Evolutionary conservation across 2,329 filamentous ascomycete genomes (phyloP), one percentile per base, ranked within the genome.

Genomic region (Epichloe uncinata): DNA sequence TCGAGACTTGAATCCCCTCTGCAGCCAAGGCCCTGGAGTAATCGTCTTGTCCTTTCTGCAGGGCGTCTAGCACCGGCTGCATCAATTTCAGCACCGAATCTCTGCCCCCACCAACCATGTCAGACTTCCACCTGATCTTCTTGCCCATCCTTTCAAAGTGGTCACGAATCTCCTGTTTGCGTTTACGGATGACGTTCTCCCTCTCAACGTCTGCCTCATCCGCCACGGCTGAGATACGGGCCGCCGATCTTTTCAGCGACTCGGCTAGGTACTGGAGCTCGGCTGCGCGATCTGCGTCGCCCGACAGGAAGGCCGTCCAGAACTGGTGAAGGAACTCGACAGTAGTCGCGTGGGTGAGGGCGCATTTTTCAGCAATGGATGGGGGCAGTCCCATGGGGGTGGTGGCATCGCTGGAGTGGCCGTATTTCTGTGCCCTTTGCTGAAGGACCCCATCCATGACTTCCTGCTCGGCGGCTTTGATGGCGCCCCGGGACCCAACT

Each of bases 251-350:
- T 52, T 80, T 78, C 13, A 98, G 74, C 9, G 89, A 91, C 63
- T 95, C 87, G 7, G 85, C 82, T 44, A 96, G 75, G 54, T 86
- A 88, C 6, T 82, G 81, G 13, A 96, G 75, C 66, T 98, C 91
- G 41, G 75, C 75, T 0, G 87, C 87, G 35, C 87, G 82, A 52
- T 87, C 83, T 1, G 86, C 70, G 61, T 96, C 87, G 13, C 90
- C 91, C 0, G 90, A 96, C 26, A 95, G 75, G 61, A 95, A 98
- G 0, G 90, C 82, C 35, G 80, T 78, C 91, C 91, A 98, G 70
- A 98, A 98, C 65, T 97, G 94, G 59, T 91, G 87, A n/a, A 98
- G 72, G 60, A 97, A 98, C 62, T 98, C 93, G 37, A 87, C 84
- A 0, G 88, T 94, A 0, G 93, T 98, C 48, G 90, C 90, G 63